These are phyloP conservation scores for Polytrichum commune DNA, from an alignment of 225 moss, liverwort and hornwort genomes.

Conservation along the genomic window DNA sequence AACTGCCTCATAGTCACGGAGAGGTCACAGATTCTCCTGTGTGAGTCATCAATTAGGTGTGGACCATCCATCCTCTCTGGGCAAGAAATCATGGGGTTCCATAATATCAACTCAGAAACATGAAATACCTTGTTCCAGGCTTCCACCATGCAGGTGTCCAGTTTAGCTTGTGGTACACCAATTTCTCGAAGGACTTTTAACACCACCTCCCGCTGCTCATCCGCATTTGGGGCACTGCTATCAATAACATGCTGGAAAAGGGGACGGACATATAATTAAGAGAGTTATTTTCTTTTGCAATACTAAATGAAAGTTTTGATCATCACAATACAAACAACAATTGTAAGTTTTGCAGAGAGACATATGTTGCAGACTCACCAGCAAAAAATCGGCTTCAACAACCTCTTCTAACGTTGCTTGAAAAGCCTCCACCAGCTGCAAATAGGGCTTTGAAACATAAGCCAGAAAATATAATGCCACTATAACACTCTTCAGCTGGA, in stretches of 20 bases:
- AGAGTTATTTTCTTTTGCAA: too few relatives aligned
- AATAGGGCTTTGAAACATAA: neutral
- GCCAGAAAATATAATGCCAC: neutral
- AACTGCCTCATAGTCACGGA: too few relatives aligned
- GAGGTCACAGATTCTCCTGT: too few relatives aligned
- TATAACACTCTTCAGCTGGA: too few relatives aligned
- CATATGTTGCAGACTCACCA: slow-evolving; percentile 33
- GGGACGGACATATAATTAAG: neutral
- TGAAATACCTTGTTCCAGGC: slow-evolving; percentile 76
- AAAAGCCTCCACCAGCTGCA: slow-evolving; percentile 83
- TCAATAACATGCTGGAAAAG: slow-evolving; percentile 74
- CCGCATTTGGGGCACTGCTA: slow-evolving; percentile 66
- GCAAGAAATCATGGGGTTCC: too few relatives aligned
- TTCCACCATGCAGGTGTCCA: slow-evolving; percentile 63
- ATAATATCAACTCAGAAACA: too few relatives aligned
- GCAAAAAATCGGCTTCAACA: slow-evolving; percentile 76
- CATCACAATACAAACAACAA: slow-evolving; percentile 8
- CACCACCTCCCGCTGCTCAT: slow-evolving; percentile 70
- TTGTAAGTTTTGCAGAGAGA: too few relatives aligned
- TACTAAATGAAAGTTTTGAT: too few relatives aligned
- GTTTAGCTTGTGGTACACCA: slow-evolving; percentile 64
- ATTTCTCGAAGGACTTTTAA: slow-evolving; percentile 66
- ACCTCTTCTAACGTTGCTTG: slow-evolving; percentile 82
- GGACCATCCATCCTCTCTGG: too few relatives aligned
- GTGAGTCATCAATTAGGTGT: too few relatives aligned